Percentiles rank a stretch among this genome's conserved stretches.
Evolutionary conservation across 2,329 filamentous ascomycete genomes (phyloP).

Genomic region (Ampelomyces quisqualis): DNA sequence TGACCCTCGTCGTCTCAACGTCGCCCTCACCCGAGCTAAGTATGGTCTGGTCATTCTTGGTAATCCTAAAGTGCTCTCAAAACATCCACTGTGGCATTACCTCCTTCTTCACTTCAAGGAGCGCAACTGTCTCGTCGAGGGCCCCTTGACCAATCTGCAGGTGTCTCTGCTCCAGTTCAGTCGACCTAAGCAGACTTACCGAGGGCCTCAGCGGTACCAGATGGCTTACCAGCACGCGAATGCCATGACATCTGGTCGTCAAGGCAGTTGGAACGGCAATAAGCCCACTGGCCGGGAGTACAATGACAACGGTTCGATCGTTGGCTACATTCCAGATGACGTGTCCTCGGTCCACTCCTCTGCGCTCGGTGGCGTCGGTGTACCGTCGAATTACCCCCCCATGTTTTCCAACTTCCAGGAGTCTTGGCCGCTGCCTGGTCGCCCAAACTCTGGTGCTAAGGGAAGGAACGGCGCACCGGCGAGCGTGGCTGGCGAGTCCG

Average conservation of each 20-base stretch:
- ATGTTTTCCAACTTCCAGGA: conserved; percentile 97
- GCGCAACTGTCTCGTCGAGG: conserved; percentile 91
- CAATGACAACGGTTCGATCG: conserved; percentile 79
- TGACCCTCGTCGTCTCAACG: conserved; percentile 94
- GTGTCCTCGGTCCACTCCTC: conserved; percentile 95
- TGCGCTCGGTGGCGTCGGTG: conserved; percentile 79
- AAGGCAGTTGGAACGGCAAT: conserved; percentile 49
- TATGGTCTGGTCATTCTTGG: conserved; percentile 95
- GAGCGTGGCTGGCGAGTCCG: conserved; percentile 87
- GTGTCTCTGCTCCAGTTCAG: conserved; percentile 93
- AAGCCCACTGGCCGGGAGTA: conserved; percentile 55
- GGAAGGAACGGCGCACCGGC: conserved; percentile 63
- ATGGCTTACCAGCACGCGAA: conserved; percentile 71
- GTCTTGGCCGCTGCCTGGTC: conserved; percentile 80
- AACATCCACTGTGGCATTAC: conserved; percentile 97
- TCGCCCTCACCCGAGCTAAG: conserved; percentile 93
- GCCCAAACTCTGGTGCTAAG: conserved; percentile 65
- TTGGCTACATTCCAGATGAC: conserved; percentile 96
- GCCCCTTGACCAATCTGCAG: conserved; percentile 92
- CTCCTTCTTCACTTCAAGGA: conserved; percentile 96
- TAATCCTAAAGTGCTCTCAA: conserved; percentile 95
- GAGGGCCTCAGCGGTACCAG: conserved; percentile 83
- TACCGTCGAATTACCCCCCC: conserved; percentile 80
- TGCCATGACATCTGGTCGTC: conserved; percentile 55
- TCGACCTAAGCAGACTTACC: conserved; percentile 87